Evolutionary conservation across 495 filamentous ascomycete species (phyloP).

Genomic region (Lasiosphaeriaceae sp.): DNA sequence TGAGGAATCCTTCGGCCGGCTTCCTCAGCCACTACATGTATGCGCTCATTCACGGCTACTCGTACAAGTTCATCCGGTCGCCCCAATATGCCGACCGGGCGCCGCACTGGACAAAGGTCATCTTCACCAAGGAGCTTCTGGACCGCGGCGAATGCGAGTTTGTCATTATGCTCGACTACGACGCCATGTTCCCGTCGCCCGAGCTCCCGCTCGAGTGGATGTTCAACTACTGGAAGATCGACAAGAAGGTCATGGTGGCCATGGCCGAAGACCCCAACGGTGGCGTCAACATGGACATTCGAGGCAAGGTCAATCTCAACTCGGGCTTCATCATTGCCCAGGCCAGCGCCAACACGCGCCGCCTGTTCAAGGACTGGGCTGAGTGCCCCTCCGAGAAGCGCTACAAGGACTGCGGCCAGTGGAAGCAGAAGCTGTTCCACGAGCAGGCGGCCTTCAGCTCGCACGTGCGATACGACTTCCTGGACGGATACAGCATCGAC

Average conservation of each 20-base stretch:
- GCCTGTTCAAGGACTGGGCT: slow-evolving; percentile 28
- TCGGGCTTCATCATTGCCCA: slow-evolving; percentile 31
- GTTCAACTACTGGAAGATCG: slow-evolving; percentile 51
- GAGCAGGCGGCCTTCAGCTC: slow-evolving; percentile 31
- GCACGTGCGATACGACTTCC: slow-evolving; percentile 25
- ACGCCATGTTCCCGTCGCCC: slow-evolving; percentile 44
- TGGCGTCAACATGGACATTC: slow-evolving; percentile 17
- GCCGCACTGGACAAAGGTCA: slow-evolving; percentile 48
- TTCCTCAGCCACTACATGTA: slow-evolving; percentile 42
- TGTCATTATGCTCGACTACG: slow-evolving; percentile 49
- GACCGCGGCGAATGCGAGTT: slow-evolving; percentile 42
- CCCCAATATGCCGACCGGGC: slow-evolving; percentile 30
- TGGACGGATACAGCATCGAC: slow-evolving; percentile 25
- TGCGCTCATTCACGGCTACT: slow-evolving; percentile 50
- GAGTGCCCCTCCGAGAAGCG: slow-evolving; percentile 24
- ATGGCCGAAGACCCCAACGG: slow-evolving; percentile 39
- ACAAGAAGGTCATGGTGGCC: slow-evolving; percentile 37
- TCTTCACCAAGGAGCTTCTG: slow-evolving; percentile 43
- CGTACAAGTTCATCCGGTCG: slow-evolving; percentile 47
- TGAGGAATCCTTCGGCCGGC: slow-evolving; percentile 25
- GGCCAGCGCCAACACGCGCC: slow-evolving; percentile 21
- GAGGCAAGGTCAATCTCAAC: slow-evolving; percentile 22
- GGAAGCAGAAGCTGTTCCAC: slow-evolving; percentile 22
- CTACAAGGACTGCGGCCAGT: slow-evolving; percentile 25
- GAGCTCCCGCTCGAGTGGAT: slow-evolving; percentile 53